Evolutionary conservation across 345 rosid species (phyloP).

Genomic region (Streptanthus diversifolius): DNA sequence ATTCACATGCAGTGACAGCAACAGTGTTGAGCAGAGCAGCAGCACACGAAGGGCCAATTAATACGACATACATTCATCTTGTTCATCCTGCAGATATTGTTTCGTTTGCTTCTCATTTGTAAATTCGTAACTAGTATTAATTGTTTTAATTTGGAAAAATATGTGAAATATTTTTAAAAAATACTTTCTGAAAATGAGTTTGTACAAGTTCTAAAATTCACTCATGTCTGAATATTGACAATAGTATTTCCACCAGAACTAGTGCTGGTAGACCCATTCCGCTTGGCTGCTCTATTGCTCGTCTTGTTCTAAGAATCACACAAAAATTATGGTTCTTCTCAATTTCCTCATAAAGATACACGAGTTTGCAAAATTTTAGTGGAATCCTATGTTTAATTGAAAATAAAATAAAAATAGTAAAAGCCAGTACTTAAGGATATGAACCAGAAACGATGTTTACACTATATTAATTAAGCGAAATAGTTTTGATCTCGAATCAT

Average conservation of each 20-base stretch:
- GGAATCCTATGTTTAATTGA: background rate
- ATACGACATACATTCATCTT: background rate
- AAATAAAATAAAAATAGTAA: background rate
- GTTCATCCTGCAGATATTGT: background rate
- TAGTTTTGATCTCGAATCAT: background rate
- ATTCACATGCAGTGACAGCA: too few relatives aligned
- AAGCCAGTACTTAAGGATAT: background rate
- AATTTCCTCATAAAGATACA: too few relatives aligned
- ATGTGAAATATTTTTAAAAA: background rate
- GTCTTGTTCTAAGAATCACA: too few relatives aligned
- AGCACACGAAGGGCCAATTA: too few relatives aligned
- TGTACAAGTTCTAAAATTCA: background rate
- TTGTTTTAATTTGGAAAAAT: background rate
- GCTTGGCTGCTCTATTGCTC: too few relatives aligned
- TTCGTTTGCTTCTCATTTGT: background rate
- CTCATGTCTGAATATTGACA: background rate
- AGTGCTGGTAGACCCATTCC: too few relatives aligned
- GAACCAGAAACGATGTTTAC: background rate
- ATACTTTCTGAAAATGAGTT: background rate
- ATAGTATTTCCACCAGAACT: background rate
- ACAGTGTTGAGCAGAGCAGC: too few relatives aligned
- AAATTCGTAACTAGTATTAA: background rate
- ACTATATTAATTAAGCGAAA: too few relatives aligned
- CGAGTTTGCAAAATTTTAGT: background rate
- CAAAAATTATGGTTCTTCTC: too few relatives aligned